These are phyloP conservation scores for Magnolia kwangsiensis DNA, from an alignment of 164 flowering plant genomes.

Conservation along the genomic window DNA sequence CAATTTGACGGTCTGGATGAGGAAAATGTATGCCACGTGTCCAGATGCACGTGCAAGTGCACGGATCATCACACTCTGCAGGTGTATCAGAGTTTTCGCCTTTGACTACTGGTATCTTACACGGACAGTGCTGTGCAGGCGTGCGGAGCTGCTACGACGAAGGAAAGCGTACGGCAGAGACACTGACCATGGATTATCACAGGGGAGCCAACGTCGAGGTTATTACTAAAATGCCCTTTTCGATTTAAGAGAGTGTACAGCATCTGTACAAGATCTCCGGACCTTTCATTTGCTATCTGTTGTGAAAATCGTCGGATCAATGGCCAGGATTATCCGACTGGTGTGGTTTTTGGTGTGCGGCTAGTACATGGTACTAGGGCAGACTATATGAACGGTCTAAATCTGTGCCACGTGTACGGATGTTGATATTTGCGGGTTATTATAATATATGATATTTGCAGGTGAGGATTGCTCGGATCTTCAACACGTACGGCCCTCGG, in stretches of 20 bases:
- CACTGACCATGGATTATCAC: slow-evolving; percentile 30
- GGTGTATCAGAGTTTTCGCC: neutral
- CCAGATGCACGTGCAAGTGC: neutral
- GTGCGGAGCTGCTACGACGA: slow-evolving; percentile 54
- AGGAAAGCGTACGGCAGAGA: slow-evolving; percentile 29
- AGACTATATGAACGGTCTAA: too few species aligned
- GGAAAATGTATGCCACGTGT: neutral
- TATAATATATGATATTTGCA: slow-evolving; percentile 15
- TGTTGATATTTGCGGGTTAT: too few species aligned
- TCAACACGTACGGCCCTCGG: slow-evolving; percentile 93
- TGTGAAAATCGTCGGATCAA: too few species aligned
- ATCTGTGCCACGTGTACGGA: too few species aligned
- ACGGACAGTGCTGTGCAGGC: slow-evolving; percentile 42
- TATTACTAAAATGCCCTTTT: neutral
- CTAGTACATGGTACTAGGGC: too few species aligned
- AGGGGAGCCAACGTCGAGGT: slow-evolving; percentile 78
- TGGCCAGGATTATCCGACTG: too few species aligned
- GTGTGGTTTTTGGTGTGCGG: too few species aligned
- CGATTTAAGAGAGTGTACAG: neutral
- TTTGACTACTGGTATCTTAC: neutral
- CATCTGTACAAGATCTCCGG: neutral
- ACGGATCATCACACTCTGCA: neutral
- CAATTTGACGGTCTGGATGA: neutral
- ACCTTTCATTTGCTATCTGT: too few species aligned
- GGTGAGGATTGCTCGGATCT: slow-evolving; percentile 97